These are phyloP conservation scores for Thelonectria olida DNA, from an alignment of 2,329 filamentous ascomycete genomes.

Conservation along the genomic window DNA sequence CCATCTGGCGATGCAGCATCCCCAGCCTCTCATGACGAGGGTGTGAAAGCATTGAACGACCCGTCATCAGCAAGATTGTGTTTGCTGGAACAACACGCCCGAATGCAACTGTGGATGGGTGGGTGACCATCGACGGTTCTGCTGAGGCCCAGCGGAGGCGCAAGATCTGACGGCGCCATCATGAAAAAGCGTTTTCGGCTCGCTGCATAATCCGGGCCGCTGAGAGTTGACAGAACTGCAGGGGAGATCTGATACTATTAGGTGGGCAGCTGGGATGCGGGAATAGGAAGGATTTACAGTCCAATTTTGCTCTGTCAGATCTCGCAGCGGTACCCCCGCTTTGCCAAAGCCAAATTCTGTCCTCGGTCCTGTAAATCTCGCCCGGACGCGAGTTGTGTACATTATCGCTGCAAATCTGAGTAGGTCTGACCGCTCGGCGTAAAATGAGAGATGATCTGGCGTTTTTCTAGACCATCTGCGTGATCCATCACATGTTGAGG, in stretches of 20 bases:
- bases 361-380: conserved; percentile 10
- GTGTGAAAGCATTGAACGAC: conserved; percentile 1
- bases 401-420: conserved; percentile 16
- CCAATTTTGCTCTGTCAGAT: conserved; percentile 27
- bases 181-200: conserved; percentile 26
- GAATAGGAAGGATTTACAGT: conserved; percentile 35
- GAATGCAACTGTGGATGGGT: conserved; percentile 1
- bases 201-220: conserved; percentile 35
- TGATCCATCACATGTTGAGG: conserved; percentile 24
- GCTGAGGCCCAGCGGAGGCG: conserved; percentile 14
- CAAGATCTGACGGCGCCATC: conserved; percentile 18
- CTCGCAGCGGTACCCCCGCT: conserved; percentile 22
- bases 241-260: conserved; percentile 31
- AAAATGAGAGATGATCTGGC: conserved; percentile 16
- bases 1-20: conserved; percentile 2
- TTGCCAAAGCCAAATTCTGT: background rate
- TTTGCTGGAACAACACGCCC: background rate
- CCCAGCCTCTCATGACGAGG: background rate
- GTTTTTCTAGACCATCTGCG: conserved; percentile 29
- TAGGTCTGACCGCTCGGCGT: conserved; percentile 9
- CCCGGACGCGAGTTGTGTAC: background rate
- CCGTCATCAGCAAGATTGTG: background rate
- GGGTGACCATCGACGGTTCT: conserved; percentile 22
- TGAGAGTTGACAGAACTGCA: conserved; percentile 38
- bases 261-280: conserved; percentile 17